phyloP scores from a whole-genome alignment of 2,329 filamentous ascomycete genomes.

The Diaporthe nobilis region DNA sequence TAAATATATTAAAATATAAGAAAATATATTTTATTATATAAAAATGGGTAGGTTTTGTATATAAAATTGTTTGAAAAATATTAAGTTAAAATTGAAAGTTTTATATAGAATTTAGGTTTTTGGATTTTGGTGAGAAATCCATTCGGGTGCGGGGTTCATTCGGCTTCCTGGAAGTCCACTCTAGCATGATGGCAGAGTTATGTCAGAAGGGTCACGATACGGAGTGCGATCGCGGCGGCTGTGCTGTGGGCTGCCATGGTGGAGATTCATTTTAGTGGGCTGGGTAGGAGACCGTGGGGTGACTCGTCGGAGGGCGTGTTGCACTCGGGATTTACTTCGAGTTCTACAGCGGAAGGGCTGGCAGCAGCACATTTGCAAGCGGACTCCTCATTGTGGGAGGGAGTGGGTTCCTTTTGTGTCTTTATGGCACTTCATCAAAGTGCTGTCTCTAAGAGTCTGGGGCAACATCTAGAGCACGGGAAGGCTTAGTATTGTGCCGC shows the following conservation, averaged over 20 bases:
- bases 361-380: not conserved
- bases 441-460: not conserved
- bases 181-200: constrained; percentile 31
- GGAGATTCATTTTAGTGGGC: not conserved
- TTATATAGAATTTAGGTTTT: no score
- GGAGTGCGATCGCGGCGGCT: constrained; percentile 28
- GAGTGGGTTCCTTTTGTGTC: constrained; percentile 22
- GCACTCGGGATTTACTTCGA: not conserved
- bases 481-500: constrained; percentile 25
- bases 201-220: constrained; percentile 14
- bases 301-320: not conserved
- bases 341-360: not conserved
- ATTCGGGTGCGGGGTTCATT: no score
- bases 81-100: no score
- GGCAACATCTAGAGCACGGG: constrained; percentile 5
- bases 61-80: no score
- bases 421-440: not conserved
- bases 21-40: no score
- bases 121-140: no score
- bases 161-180: no score
- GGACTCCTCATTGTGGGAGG: not conserved
- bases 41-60: no score
- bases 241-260: constrained; percentile 29
- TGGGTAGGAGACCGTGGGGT: no score
- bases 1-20: no score